These are phyloP conservation scores for Fibroporia radiculosa DNA, from an alignment of 768 basidiomycete species.

Conservation along the genomic window DNA sequence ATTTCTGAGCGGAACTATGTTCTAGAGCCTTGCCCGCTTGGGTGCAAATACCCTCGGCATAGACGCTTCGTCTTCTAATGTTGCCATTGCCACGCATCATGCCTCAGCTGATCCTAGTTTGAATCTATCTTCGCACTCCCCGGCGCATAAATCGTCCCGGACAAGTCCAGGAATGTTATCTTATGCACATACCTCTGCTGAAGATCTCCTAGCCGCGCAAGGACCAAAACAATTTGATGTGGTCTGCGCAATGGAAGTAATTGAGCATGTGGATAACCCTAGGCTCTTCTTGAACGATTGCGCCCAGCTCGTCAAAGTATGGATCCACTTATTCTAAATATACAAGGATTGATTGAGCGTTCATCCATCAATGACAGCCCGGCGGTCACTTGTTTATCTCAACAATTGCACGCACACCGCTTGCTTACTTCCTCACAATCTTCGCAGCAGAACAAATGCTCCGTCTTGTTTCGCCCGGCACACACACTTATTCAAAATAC, in stretches of 20 bases:
- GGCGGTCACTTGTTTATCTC: slow-evolving; percentile 95
- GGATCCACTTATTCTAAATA: too few relatives aligned
- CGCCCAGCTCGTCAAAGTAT: slow-evolving; percentile 80
- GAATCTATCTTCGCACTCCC: slow-evolving; percentile 17
- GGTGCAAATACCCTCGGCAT: slow-evolving; percentile 88
- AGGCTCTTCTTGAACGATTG: slow-evolving; percentile 74
- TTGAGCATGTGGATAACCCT: slow-evolving; percentile 96
- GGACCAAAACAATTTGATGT: slow-evolving; percentile 73
- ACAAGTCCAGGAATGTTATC: slow-evolving; percentile 29
- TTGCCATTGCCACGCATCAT: slow-evolving; percentile 77
- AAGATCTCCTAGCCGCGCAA: slow-evolving; percentile 47
- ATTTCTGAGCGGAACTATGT: neutral
- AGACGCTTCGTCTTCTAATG: slow-evolving; percentile 85
- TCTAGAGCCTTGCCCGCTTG: slow-evolving; percentile 76
- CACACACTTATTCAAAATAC: slow-evolving; percentile 89
- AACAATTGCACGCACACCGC: slow-evolving; percentile 82
- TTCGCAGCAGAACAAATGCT: slow-evolving; percentile 77
- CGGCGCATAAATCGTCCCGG: slow-evolving; percentile 8
- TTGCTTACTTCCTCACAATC: slow-evolving; percentile 65
- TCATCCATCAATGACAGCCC: slow-evolving; percentile 43
- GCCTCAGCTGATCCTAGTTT: slow-evolving; percentile 71
- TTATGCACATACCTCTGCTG: slow-evolving; percentile 72
- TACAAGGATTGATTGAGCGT: too few relatives aligned
- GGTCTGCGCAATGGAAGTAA: slow-evolving; percentile 95
- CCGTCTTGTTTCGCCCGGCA: slow-evolving; percentile 74